Conservation (phyloP, 768 basidiomycete genomes). For the Hygrophoropsis aurantiaca region DNA sequence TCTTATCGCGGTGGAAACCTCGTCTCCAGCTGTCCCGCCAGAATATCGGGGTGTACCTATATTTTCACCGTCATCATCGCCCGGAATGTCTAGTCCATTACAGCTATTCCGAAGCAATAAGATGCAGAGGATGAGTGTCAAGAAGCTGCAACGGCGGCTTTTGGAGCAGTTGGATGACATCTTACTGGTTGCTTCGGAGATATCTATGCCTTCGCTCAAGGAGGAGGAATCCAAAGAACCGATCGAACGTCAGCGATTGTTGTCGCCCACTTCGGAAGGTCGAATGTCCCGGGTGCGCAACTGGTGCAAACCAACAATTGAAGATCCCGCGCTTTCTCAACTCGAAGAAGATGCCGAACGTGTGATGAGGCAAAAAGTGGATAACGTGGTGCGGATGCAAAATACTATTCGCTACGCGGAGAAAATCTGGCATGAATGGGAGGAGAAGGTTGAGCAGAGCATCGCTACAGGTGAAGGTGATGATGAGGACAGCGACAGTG, state of each 20-base stretch:
- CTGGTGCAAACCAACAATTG: constrained; percentile 84
- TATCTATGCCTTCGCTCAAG: constrained; percentile 84
- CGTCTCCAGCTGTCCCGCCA: constrained; percentile 63
- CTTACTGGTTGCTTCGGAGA: constrained; percentile 72
- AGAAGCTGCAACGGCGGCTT: constrained; percentile 77
- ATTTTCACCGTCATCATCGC: constrained; percentile 70
- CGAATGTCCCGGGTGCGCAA: constrained; percentile 80
- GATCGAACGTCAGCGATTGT: constrained; percentile 86
- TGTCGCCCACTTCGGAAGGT: constrained; percentile 87
- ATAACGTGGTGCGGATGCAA: constrained; percentile 93
- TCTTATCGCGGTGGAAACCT: constrained; percentile 64
- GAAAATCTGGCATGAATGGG: constrained; percentile 97
- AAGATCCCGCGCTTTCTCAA: constrained; percentile 81
- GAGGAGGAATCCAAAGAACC: constrained; percentile 92
- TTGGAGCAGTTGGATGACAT: constrained; percentile 88
- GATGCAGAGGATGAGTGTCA: constrained; percentile 77
- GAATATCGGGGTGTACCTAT: constrained; percentile 91
- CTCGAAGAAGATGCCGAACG: constrained; percentile 87
- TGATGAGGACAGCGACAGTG: constrained; percentile 42
- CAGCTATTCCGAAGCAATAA: constrained; percentile 76
- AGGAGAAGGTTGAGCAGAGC: constrained; percentile 76
- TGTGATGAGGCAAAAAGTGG: constrained; percentile 89
- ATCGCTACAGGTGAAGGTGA: constrained; percentile 59
- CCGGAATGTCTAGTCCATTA: constrained; percentile 70
- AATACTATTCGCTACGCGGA: constrained; percentile 97